Conservation (phyloP, 495 filamentous ascomycete species). For the Parathielavia appendiculata region DNA sequence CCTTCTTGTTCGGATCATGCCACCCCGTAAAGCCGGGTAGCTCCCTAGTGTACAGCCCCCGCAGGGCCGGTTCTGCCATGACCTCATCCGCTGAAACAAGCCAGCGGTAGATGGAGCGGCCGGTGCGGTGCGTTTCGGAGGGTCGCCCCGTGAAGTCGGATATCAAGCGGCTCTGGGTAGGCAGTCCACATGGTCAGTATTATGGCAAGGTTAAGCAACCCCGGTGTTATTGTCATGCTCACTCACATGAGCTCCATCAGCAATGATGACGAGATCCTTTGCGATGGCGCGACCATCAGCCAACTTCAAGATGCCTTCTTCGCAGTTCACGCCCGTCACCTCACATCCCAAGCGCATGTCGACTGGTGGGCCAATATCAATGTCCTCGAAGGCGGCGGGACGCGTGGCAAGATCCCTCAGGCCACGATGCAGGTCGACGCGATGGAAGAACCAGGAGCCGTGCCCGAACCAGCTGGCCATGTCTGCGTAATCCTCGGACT, state of each 20-base stretch:
- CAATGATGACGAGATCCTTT: slow-evolving; percentile 28
- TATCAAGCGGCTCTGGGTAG: slow-evolving; percentile 31
- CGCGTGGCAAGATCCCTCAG: slow-evolving; percentile 40
- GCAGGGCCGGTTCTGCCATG: slow-evolving; percentile 30
- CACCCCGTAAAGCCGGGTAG: slow-evolving; percentile 29
- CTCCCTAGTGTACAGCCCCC: slow-evolving; percentile 23
- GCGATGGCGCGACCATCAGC: slow-evolving; percentile 17
- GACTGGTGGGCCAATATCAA: slow-evolving; percentile 27
- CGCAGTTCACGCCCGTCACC: slow-evolving; percentile 25
- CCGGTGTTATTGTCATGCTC: background rate
- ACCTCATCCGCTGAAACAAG: slow-evolving; percentile 39
- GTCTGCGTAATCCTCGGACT: slow-evolving; percentile 30
- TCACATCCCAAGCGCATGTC: slow-evolving; percentile 30
- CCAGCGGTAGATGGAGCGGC: slow-evolving; percentile 46
- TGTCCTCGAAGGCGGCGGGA: slow-evolving; percentile 4
- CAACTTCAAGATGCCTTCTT: slow-evolving; percentile 20
- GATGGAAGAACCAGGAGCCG: slow-evolving; percentile 40
- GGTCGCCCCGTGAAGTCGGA: slow-evolving; percentile 22
- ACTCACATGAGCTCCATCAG: slow-evolving; percentile 33
- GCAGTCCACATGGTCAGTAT: no score
- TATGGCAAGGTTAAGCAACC: no score
- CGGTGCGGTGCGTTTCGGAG: slow-evolving; percentile 17
- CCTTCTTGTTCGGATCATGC: slow-evolving; percentile 25
- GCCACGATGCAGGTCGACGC: slow-evolving; percentile 52
- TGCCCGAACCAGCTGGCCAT: slow-evolving; percentile 25